phyloP scores from a whole-genome alignment of 23 red algal species.

The Rhodosorus marinus region DNA sequence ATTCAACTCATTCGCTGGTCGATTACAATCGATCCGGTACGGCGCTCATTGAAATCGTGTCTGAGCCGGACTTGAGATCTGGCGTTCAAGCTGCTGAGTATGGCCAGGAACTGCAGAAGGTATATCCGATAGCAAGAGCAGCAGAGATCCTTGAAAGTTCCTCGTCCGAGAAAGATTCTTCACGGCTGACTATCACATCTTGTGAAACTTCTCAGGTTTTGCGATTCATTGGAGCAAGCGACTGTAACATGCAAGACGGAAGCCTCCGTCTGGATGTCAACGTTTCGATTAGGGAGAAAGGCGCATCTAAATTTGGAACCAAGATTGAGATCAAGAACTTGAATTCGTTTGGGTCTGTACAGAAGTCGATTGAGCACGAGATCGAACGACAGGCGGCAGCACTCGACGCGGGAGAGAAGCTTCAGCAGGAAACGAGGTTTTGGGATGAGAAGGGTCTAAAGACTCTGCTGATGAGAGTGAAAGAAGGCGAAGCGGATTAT shows the following conservation, averaged over 20 bases:
- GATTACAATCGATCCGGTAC: slow-evolving; percentile 83
- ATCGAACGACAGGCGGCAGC: slow-evolving; percentile 62
- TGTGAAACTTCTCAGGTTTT: too few relatives aligned
- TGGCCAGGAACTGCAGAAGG: slow-evolving; percentile 73
- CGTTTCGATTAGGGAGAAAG: slow-evolving; percentile 50
- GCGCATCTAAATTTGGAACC: slow-evolving; percentile 31
- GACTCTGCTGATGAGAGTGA: slow-evolving; percentile 60
- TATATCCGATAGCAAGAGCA: too few relatives aligned
- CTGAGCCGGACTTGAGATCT: slow-evolving; percentile 54
- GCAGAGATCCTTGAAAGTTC: too few relatives aligned
- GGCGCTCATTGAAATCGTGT: slow-evolving; percentile 74
- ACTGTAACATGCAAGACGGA: slow-evolving; percentile 96
- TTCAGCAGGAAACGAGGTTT: slow-evolving; percentile 57
- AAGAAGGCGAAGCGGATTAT: slow-evolving; percentile 80
- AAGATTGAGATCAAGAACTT: slow-evolving; percentile 93
- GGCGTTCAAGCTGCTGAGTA: slow-evolving; percentile 73
- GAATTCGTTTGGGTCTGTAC: slow-evolving; percentile 69
- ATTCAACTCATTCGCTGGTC: slow-evolving; percentile 58
- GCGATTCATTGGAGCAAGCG: slow-evolving; percentile 45
- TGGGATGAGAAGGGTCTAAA: slow-evolving; percentile 67
- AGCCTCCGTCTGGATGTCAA: slow-evolving; percentile 85
- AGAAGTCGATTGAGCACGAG: slow-evolving; percentile 76
- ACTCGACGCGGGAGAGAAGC: slow-evolving; percentile 15
- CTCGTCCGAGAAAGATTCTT: too few relatives aligned
- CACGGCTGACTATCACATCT: too few relatives aligned